Evolutionary conservation across 768 basidiomycete genomes (phyloP).

Genomic region (Austroboletus eburneus): DNA sequence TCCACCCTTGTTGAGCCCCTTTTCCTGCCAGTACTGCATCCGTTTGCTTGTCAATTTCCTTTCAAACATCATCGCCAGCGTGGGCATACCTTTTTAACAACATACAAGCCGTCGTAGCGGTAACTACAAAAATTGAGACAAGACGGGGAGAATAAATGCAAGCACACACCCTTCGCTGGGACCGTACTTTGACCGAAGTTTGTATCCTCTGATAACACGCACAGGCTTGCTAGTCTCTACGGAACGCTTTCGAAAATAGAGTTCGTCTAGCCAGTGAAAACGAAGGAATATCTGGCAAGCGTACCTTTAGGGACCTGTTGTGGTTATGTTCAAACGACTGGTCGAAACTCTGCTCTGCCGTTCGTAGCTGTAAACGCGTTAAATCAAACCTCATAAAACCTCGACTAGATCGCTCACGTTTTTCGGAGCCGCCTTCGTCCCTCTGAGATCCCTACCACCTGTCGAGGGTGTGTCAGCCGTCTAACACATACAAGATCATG

Average conservation of each 20-base stretch:
- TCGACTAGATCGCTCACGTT: constrained; percentile 49
- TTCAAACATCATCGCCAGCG: not conserved
- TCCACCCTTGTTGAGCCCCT: constrained; percentile 63
- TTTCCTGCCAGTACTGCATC: constrained; percentile 66
- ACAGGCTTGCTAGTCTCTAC: constrained; percentile 79
- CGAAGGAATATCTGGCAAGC: not conserved
- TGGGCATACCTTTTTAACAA: constrained; percentile 58
- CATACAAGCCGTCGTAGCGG: constrained; percentile 88
- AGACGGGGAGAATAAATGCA: not conserved
- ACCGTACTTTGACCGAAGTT: constrained; percentile 61
- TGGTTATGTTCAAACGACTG: constrained; percentile 73
- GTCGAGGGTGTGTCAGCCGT: constrained; percentile 1
- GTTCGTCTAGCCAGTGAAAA: not conserved
- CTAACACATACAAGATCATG: not conserved
- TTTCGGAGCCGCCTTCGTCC: constrained; percentile 77
- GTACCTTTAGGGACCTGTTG: constrained; percentile 67
- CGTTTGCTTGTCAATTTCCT: not conserved
- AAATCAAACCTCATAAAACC: not conserved
- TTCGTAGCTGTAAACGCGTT: constrained; percentile 60
- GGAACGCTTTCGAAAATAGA: constrained; percentile 47
- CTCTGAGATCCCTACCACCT: constrained; percentile 85
- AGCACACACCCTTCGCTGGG: constrained; percentile 66
- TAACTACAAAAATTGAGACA: constrained; percentile 44
- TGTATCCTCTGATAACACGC: constrained; percentile 81
- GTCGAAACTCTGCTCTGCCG: constrained; percentile 81